Evolutionary conservation across 2,329 filamentous ascomycete species (phyloP), one percentile per base, ranked within the genome.

Genomic region (Aspergillus pseudotamarii): DNA sequence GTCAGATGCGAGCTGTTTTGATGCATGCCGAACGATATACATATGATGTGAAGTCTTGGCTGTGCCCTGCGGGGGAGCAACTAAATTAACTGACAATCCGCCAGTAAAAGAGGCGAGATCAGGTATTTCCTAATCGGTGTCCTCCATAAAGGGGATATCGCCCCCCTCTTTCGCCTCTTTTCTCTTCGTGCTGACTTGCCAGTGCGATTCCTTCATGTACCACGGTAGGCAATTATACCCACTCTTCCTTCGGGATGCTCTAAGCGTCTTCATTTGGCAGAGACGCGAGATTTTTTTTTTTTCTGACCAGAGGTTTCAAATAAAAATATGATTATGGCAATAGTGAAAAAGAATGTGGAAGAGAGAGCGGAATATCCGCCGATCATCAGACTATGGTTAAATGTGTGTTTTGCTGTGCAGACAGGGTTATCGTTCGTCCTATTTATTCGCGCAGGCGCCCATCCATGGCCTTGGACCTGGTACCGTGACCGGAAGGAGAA

Each of bases 41-140:
- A 51, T 51, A 34, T 51, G 48, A 51, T 32, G 48, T 26, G 46
- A 51, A 51, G 48, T 32, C 48, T 51, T 51, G 28, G 28, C 48
- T 51, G 26, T 23, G 45, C 11, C 45, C 23, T 48, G 34, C 34
- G 34, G 34, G 34, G 34, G 34, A 2, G 34, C 5, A 36, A 36
- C 34, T 14, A 36, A 36, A 36, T 5, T 14, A 6, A 36, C 12
- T 6, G 14, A 14, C 41, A 26, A 26, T 26, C 41, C 45, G 23
- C 45, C 23, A 28, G 46, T 16, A 30, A 28, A 23, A 16, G 23
- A 50, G 26, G n/a, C 23, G 12, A 50, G 14, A 3, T 48, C 4
- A 19, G 28, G 48, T 51, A 51, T 32, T 51, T 32, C 28, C 28
- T 51, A 32, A 51, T 51, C 48, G 28, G 48, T 30, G 16, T 30